These are phyloP conservation scores for Phytophthora vignae DNA, from an alignment of 352 stramenopile species.

Conservation along the genomic window DNA sequence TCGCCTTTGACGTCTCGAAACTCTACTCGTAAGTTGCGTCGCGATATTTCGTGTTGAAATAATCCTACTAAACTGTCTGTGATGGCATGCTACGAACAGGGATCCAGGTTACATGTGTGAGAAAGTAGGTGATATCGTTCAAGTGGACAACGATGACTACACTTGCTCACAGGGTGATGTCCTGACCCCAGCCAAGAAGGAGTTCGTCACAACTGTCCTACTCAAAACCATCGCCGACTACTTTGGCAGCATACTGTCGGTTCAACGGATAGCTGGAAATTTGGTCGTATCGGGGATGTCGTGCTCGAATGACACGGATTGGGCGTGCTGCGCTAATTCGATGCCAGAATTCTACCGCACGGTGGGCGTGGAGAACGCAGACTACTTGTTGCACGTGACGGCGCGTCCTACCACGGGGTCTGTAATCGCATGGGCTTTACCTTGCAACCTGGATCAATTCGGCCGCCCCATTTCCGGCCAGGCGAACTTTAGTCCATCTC, in stretches of 20 bases:
- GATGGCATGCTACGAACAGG: constrained; percentile 19
- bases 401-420: constrained; percentile 69
- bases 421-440: constrained; percentile 81
- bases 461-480: constrained; percentile 82
- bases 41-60: background rate
- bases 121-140: constrained; percentile 54
- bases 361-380: constrained; percentile 64
- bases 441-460: constrained; percentile 84
- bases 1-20: constrained; percentile 81
- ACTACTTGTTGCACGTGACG: constrained; percentile 85
- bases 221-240: constrained; percentile 70
- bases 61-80: background rate
- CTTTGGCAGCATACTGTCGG: constrained; percentile 68
- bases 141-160: constrained; percentile 58
- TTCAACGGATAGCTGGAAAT: constrained; percentile 74
- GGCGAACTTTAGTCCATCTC: constrained; percentile 79
- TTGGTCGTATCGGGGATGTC: constrained; percentile 65
- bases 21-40: constrained; percentile 52
- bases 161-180: constrained; percentile 63
- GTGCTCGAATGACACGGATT: constrained; percentile 51
- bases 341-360: constrained; percentile 62
- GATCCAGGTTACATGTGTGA: constrained; percentile 73
- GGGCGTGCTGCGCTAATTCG: constrained; percentile 68
- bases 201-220: constrained; percentile 75
- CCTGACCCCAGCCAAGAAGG: constrained; percentile 68